These are phyloP conservation scores for Letharia lupina DNA, from an alignment of 495 filamentous ascomycete genomes.

Conservation along the genomic window DNA sequence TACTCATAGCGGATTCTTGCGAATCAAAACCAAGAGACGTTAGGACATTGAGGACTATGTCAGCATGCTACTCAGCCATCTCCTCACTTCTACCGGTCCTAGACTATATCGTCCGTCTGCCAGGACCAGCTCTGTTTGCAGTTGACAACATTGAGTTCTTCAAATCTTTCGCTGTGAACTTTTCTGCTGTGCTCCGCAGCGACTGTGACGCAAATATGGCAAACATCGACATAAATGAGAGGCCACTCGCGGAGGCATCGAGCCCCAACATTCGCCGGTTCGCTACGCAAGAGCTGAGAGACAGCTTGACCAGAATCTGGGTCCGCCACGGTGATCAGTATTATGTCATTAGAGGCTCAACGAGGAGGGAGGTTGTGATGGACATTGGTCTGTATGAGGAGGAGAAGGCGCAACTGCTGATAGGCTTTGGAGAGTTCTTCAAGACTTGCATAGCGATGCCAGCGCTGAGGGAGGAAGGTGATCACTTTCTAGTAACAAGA, in stretches of 20 bases:
- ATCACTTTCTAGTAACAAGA: neutral
- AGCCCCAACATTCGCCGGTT: constrained; percentile 25
- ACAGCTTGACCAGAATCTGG: constrained; percentile 32
- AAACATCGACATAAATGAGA: neutral
- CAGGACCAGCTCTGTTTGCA: constrained; percentile 21
- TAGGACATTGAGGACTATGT: constrained; percentile 33
- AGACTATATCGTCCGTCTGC: constrained; percentile 44
- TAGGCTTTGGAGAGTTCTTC: constrained; percentile 23
- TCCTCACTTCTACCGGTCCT: constrained; percentile 40
- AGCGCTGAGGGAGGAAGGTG: constrained; percentile 12
- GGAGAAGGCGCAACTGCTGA: constrained; percentile 24
- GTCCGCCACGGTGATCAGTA: constrained; percentile 27
- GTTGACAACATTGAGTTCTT: constrained; percentile 32
- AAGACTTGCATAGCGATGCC: constrained; percentile 13
- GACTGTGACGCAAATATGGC: neutral
- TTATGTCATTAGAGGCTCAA: constrained; percentile 30
- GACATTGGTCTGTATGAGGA: constrained; percentile 29
- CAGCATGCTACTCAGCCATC: constrained; percentile 40
- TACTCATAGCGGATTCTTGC: constrained; percentile 28
- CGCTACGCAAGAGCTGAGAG: constrained; percentile 27
- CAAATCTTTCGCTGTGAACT: constrained; percentile 29
- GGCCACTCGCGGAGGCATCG: neutral
- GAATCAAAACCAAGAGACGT: constrained; percentile 33
- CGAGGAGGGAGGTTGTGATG: constrained; percentile 31
- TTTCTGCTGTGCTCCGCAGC: constrained; percentile 24